These are phyloP conservation scores for Erysimum cheiri DNA, from an alignment of 441 rosid genomes.

Conservation along the genomic window DNA sequence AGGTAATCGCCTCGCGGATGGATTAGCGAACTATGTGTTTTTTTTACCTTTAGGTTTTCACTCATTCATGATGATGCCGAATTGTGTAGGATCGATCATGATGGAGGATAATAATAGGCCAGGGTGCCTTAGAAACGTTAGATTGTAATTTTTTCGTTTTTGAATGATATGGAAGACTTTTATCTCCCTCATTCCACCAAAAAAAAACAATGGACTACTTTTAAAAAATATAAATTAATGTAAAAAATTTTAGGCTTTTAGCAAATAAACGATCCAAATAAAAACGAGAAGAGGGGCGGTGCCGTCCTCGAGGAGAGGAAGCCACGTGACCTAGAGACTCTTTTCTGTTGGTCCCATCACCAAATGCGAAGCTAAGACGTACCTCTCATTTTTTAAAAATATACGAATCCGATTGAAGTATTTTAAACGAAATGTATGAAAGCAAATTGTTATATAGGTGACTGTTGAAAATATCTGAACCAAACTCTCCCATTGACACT, in stretches of 20 bases:
- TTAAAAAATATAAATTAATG: too few relatives aligned
- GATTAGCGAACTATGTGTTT: too few relatives aligned
- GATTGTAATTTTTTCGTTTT: too few relatives aligned
- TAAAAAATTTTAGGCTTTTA: not conserved
- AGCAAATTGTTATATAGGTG: not conserved
- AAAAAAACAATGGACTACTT: too few relatives aligned
- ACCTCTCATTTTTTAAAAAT: not conserved
- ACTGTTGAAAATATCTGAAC: not conserved
- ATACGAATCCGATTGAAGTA: not conserved
- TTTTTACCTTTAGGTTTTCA: too few relatives aligned
- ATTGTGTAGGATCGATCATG: too few relatives aligned
- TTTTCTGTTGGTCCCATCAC: slow-evolving; percentile 37
- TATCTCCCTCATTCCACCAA: too few relatives aligned
- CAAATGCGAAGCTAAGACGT: slow-evolving; percentile 21
- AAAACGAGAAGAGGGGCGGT: slow-evolving; percentile 43
- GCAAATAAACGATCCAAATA: slow-evolving; percentile 12
- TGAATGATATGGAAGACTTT: too few relatives aligned
- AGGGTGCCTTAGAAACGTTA: too few relatives aligned
- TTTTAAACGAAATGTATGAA: not conserved
- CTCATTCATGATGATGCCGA: too few relatives aligned
- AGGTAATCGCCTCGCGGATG: too few relatives aligned
- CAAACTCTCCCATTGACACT: slow-evolving; percentile 6
- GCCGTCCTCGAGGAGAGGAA: slow-evolving; percentile 44
- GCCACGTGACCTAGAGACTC: slow-evolving; percentile 36
- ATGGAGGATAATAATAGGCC: too few relatives aligned